phyloP scores from a whole-genome alignment of 768 basidiomycete species.

The Psilocybe cubensis region DNA sequence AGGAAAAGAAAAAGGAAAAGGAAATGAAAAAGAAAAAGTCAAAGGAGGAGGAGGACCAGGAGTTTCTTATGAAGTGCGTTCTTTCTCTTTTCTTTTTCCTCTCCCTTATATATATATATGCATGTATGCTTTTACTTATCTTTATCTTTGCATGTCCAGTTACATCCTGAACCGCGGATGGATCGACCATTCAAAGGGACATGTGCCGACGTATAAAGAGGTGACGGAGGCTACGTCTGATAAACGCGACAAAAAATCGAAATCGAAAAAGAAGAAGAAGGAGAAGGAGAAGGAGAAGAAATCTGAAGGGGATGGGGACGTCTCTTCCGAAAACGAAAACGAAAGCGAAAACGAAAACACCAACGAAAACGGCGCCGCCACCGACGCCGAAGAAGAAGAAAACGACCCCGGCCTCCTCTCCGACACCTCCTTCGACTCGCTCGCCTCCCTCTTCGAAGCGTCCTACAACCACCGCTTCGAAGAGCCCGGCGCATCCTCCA shows the following conservation, averaged over 20 bases:
- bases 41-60: slow-evolving; percentile 57
- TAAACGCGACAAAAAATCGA: slow-evolving; percentile 30
- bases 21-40: slow-evolving; percentile 31
- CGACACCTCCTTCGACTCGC: slow-evolving; percentile 73
- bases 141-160: no score
- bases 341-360: slow-evolving; percentile 34
- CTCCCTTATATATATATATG: slow-evolving; percentile 2
- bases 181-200: slow-evolving; percentile 79
- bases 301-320: no score
- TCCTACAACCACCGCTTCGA: slow-evolving; percentile 98
- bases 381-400: no score
- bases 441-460: slow-evolving; percentile 91
- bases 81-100: background rate
- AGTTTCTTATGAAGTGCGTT: slow-evolving; percentile 87
- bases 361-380: slow-evolving; percentile 62
- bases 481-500: slow-evolving; percentile 72
- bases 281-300: no score
- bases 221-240: slow-evolving; percentile 50
- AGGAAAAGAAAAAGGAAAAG: slow-evolving; percentile 36
- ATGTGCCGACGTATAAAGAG: slow-evolving; percentile 86
- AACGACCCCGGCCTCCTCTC: slow-evolving; percentile 33
- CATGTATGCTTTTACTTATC: no score
- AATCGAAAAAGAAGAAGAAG: no score
- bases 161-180: slow-evolving; percentile 98
- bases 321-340: slow-evolving; percentile 32